These are phyloP conservation scores for Fusarium euwallaceae DNA, from an alignment of 2,329 filamentous ascomycete genomes.

Conservation along the genomic window DNA sequence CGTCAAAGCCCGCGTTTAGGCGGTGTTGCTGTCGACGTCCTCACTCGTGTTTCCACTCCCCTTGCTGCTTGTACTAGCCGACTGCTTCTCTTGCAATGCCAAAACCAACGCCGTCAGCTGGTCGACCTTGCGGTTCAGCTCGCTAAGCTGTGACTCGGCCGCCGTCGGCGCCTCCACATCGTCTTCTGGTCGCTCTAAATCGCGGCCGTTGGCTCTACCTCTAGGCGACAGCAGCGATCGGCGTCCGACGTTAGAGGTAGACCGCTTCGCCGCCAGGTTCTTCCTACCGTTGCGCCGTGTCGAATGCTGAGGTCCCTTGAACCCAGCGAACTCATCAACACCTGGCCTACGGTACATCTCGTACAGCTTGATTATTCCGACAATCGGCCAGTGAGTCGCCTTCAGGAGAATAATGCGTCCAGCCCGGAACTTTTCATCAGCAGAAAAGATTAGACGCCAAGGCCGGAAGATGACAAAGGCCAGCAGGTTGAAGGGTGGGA, in stretches of 20 bases:
- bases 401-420: slow-evolving; percentile 73
- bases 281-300: slow-evolving; percentile 39
- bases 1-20: slow-evolving; percentile 25
- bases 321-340: slow-evolving; percentile 60
- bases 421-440: slow-evolving; percentile 72
- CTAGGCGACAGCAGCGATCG: slow-evolving; percentile 34
- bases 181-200: slow-evolving; percentile 47
- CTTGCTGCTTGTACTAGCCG: slow-evolving; percentile 24
- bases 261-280: slow-evolving; percentile 32
- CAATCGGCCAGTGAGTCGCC: slow-evolving; percentile 75
- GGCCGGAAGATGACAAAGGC: slow-evolving; percentile 80
- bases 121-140: slow-evolving; percentile 70
- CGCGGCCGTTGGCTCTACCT: slow-evolving; percentile 33
- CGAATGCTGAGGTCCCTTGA: slow-evolving; percentile 60
- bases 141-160: slow-evolving; percentile 65
- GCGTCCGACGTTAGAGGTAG: slow-evolving; percentile 31
- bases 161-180: slow-evolving; percentile 55
- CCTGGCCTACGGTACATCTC: slow-evolving; percentile 64
- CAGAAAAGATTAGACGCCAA: slow-evolving; percentile 75
- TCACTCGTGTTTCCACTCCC: slow-evolving; percentile 11
- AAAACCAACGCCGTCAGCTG: slow-evolving; percentile 67
- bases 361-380: slow-evolving; percentile 77
- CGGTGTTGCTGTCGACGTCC: slow-evolving; percentile 19
- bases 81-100: slow-evolving; percentile 59
- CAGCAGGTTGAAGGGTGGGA: slow-evolving; percentile 80